phyloP scores from a whole-genome alignment of 1,284 basidiomycete species.

The Phellinidium pouzarii region DNA sequence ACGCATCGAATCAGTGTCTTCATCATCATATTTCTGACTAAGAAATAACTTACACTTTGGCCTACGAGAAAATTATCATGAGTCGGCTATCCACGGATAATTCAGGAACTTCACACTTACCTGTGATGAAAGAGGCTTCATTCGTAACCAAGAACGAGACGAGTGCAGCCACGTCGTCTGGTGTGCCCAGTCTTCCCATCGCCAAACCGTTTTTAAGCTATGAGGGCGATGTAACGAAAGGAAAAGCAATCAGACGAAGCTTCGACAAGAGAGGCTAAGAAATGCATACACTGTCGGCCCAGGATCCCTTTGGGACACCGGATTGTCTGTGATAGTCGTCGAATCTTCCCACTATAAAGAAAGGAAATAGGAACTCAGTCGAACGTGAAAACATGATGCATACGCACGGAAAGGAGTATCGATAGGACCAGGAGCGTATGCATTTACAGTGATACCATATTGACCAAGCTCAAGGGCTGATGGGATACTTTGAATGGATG shows the following conservation, averaged over 20 bases:
- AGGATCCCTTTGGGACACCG: conserved; percentile 5
- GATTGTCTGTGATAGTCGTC: conserved; percentile 9
- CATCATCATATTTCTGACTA: background rate
- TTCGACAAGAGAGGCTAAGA: background rate
- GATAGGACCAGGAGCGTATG: conserved; percentile 24
- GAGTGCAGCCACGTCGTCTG: conserved; percentile 20
- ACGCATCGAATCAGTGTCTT: background rate
- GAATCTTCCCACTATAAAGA: conserved; percentile 9
- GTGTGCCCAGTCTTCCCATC: conserved; percentile 17
- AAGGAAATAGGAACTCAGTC: background rate
- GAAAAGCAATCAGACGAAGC: background rate
- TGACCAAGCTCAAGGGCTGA: conserved; percentile 19
- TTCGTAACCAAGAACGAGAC: conserved; percentile 22
- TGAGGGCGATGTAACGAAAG: background rate
- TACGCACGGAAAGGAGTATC: conserved; percentile 12
- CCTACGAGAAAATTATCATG: background rate
- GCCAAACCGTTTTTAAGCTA: background rate
- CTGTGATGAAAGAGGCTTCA: conserved; percentile 22
- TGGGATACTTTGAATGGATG: background rate
- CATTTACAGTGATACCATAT: conserved; percentile 26
- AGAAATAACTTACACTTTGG: background rate
- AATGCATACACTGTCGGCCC: background rate
- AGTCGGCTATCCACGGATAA: background rate
- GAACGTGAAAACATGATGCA: background rate
- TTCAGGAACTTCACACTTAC: conserved; percentile 9